Evolutionary conservation across 2,329 filamentous ascomycete genomes (phyloP), one percentile per base, ranked within the genome.

Genomic region (Coniochaeta pulveracea): DNA sequence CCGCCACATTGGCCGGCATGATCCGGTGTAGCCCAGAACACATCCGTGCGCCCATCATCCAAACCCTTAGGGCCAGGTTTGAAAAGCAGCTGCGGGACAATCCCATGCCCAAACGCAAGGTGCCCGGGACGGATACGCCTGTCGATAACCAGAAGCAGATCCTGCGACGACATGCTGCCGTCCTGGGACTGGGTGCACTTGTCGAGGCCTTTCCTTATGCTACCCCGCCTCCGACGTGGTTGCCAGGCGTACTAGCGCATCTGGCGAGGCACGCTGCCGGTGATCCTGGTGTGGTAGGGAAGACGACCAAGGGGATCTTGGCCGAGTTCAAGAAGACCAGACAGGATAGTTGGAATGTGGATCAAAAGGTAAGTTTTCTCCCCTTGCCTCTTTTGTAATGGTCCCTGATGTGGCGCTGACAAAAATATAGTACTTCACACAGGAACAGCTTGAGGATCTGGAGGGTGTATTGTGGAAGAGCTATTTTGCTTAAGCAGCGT

Each of bases 251-350:
- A 17, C 62, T 98, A 34, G 86, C 89, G 9, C 81, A 80, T 9
- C 60, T 98, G 42, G 93, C 89, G 5, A 76, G 80, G 22, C 79
- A 80, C 44, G 88, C 93, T 8, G 86, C 89, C 1, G 84, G 76
- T 29, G 91, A 98, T 49, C 77, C 85, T 0, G 91, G 91, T 1
- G 80, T 93, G 37, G 88, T 98, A 35, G 91, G 91, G 3, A 94
- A 93, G 59, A 91, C 89, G 38, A 93, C 93, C 9, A 98, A 98
- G 69, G 73, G 72, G 12, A 88, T 95, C 22, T 64, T 98, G 43
- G 86, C 86, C 40, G 93, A 98, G 50, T 98, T 98, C 68, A 98
- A 98, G 66, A 98, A 98, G 73, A 98, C 91, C 28, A 78, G 91
- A 54, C 91, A 98, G 57, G 91, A 98, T 64, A 98, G 89, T 45